These are phyloP conservation scores for Pseudovirgaria hyperparasitica DNA, from an alignment of 2,329 filamentous ascomycete species.

Conservation along the genomic window DNA sequence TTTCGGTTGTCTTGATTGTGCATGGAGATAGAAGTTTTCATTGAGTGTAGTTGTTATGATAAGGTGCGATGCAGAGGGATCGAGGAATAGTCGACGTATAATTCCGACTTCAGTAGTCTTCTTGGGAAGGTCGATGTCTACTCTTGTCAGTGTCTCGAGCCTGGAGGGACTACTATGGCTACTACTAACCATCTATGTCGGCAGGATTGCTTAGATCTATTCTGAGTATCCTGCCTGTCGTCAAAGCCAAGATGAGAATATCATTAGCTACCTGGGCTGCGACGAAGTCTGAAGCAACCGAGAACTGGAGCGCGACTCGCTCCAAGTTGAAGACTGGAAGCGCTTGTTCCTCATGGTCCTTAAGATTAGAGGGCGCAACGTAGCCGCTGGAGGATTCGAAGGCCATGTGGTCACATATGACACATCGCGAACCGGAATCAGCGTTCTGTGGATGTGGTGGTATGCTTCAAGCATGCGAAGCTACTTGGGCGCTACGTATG, in stretches of 20 bases:
- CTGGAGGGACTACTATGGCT: not conserved
- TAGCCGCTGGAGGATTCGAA: constrained; percentile 62
- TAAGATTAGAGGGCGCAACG: constrained; percentile 50
- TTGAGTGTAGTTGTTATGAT: constrained; percentile 82
- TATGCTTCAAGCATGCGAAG: no score
- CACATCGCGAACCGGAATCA: not conserved
- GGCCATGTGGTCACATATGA: constrained; percentile 43
- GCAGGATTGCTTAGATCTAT: constrained; percentile 90
- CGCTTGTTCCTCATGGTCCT: constrained; percentile 40
- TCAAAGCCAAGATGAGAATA: constrained; percentile 82
- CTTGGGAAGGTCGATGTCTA: constrained; percentile 94
- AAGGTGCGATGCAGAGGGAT: constrained; percentile 89
- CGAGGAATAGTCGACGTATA: constrained; percentile 92
- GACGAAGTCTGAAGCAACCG: constrained; percentile 88
- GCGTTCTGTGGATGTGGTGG: not conserved
- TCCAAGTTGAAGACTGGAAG: constrained; percentile 92
- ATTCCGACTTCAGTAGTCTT: constrained; percentile 82
- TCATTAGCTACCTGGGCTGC: constrained; percentile 96
- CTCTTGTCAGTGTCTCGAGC: not conserved
- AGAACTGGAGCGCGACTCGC: constrained; percentile 84
- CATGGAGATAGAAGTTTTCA: constrained; percentile 97
- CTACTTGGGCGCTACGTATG: no score
- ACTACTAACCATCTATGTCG: constrained; percentile 63
- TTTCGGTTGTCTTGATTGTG: constrained; percentile 80
- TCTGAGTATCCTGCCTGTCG: constrained; percentile 80